A percentile compares a stretch with the other conserved stretches of the same genome.
Conservation (phyloP, 2,329 filamentous ascomycete species). For the Neofusicoccum cordaticola region DNA sequence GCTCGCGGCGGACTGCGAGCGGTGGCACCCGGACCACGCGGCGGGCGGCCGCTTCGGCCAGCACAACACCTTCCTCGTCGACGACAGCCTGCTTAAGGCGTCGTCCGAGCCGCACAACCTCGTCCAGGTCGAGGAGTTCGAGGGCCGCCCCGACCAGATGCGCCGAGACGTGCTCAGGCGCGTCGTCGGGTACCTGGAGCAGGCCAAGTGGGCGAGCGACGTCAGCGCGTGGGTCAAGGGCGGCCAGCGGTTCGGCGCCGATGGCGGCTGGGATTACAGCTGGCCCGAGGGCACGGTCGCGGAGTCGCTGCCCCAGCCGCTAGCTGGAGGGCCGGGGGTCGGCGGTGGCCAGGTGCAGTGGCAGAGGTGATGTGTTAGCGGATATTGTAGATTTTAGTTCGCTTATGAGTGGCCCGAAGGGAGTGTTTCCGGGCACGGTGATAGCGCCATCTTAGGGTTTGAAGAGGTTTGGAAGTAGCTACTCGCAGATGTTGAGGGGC, state of each 20-base stretch:
- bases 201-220: slow-evolving; percentile 52
- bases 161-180: slow-evolving; percentile 47
- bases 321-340: too few relatives aligned
- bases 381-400: too few relatives aligned
- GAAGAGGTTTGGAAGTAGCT: too few relatives aligned
- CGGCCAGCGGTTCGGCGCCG: background rate
- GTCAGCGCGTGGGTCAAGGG: slow-evolving; percentile 52
- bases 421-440: too few relatives aligned
- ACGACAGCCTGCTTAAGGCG: slow-evolving; percentile 80
- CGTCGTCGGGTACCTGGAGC: slow-evolving; percentile 54
- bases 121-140: slow-evolving; percentile 76
- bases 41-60: slow-evolving; percentile 63
- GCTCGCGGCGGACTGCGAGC: slow-evolving; percentile 48
- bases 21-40: slow-evolving; percentile 39
- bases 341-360: background rate
- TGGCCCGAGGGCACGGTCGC: background rate
- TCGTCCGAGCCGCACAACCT: slow-evolving; percentile 80
- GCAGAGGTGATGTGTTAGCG: too few relatives aligned
- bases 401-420: too few relatives aligned
- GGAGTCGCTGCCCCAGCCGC: background rate
- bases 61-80: slow-evolving; percentile 82
- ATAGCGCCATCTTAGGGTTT: too few relatives aligned
- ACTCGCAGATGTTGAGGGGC: too few relatives aligned
- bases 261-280: background rate
- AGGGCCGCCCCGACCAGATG: slow-evolving; percentile 43